These are phyloP conservation scores for Zygnema circumcarinatum DNA, from an alignment of 139 green algal genomes.

Conservation along the genomic window DNA sequence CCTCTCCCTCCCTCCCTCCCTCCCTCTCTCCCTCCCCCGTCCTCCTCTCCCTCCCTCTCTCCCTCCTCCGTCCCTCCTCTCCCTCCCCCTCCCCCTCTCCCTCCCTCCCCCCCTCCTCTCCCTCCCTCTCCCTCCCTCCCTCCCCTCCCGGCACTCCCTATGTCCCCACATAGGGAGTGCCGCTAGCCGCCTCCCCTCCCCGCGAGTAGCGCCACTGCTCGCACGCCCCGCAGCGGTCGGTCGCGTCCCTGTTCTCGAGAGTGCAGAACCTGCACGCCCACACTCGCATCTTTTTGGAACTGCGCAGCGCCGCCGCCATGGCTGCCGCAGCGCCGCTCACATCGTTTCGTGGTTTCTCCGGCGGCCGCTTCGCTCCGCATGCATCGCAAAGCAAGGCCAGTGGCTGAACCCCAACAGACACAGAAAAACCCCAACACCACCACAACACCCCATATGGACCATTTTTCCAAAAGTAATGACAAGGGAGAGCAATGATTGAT, in stretches of 20 bases:
- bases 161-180: constrained; percentile 12
- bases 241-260: not conserved
- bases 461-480: constrained; percentile 16
- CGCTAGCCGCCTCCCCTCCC: not conserved
- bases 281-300: not conserved
- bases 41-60: not conserved
- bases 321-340: not conserved
- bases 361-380: constrained; percentile 28
- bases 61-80: not conserved
- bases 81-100: not conserved
- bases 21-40: not conserved
- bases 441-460: not conserved
- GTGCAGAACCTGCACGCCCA: constrained; percentile 37
- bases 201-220: constrained; percentile 47
- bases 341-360: not conserved
- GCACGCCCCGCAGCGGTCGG: constrained; percentile 30
- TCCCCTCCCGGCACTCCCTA: constrained; percentile 5
- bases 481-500: constrained; percentile 9
- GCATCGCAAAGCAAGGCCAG: constrained; percentile 32
- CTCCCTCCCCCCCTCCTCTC: not conserved
- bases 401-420: constrained; percentile 1
- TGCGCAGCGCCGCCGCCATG: not conserved
- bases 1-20: not conserved
- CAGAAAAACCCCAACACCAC: not conserved
- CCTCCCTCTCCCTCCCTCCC: no score